phyloP scores from a whole-genome alignment of 2,329 filamentous ascomycete genomes.

The Scorias spongiosa region DNA sequence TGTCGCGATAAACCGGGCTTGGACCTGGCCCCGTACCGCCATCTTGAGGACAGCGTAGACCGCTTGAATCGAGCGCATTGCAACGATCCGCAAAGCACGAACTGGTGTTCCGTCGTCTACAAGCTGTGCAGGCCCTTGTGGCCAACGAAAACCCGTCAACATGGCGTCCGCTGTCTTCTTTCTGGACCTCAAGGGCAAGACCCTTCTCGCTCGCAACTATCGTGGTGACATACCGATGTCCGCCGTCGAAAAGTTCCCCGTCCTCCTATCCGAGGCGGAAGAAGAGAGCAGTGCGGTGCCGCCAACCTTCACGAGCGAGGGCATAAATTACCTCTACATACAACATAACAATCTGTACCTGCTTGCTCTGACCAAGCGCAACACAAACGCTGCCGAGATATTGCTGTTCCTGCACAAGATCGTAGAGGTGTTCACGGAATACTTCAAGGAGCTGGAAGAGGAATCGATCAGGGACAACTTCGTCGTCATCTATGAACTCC shows the following conservation, averaged over 20 bases:
- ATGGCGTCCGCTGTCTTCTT: conserved; percentile 99
- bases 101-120: too few species aligned
- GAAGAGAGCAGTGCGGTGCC: conserved; percentile 96
- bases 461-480: conserved; percentile 99
- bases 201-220: conserved; percentile 95
- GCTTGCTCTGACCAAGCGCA: conserved; percentile 92
- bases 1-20: too few species aligned
- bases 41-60: too few species aligned
- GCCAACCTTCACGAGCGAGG: conserved; percentile 95
- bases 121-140: conserved; percentile 8
- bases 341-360: conserved; percentile 98
- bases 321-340: conserved; percentile 99
- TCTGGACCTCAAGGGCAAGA: conserved; percentile 99
- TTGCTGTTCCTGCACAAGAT: conserved; percentile 95
- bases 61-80: too few species aligned
- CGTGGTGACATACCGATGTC: conserved; percentile 98
- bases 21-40: too few species aligned
- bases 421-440: conserved; percentile 97
- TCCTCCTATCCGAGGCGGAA: conserved; percentile 93
- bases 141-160: conserved; percentile 16
- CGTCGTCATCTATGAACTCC: conserved; percentile 94
- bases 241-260: conserved; percentile 92
- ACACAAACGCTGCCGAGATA: conserved; percentile 97
- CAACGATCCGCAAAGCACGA: too few species aligned
- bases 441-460: conserved; percentile 98